These are phyloP conservation scores for Crithidia sp. DNA, from an alignment of 208 protist species.

Conservation along the genomic window DNA sequence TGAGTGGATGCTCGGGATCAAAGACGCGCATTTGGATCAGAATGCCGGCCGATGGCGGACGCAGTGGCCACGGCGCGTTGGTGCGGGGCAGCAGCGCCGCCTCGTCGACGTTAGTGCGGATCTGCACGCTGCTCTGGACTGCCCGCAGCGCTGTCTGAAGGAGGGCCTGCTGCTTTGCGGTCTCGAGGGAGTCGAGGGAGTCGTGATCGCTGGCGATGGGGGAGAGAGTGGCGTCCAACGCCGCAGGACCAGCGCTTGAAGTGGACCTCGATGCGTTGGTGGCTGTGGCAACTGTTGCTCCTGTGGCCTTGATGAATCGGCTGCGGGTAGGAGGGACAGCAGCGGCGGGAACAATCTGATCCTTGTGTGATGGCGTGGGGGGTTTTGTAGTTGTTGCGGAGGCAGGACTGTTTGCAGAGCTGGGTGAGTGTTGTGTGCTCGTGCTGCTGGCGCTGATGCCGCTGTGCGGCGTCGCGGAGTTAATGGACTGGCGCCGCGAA, in stretches of 20 bases:
- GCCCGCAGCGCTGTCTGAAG: not conserved
- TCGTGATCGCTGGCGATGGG: conserved; percentile 4
- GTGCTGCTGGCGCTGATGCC: not conserved
- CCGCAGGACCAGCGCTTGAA: no score
- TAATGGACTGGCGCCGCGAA: not conserved
- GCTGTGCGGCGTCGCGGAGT: not conserved
- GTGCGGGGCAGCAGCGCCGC: not conserved
- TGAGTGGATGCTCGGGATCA: conserved; percentile 10
- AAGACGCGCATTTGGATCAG: conserved; percentile 10
- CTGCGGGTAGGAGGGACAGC: not conserved
- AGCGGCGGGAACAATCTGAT: not conserved
- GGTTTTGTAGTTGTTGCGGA: not conserved
- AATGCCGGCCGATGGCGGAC: not conserved
- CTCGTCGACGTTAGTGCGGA: not conserved
- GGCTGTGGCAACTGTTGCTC: not conserved
- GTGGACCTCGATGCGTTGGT: not conserved
- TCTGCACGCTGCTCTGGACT: conserved; percentile 4
- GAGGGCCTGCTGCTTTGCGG: not conserved
- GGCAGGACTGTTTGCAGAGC: no score
- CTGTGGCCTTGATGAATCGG: not conserved
- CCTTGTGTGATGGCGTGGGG: not conserved
- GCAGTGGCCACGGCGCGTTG: conserved; percentile 14
- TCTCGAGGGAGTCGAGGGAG: not conserved
- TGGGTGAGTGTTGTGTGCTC: not conserved
- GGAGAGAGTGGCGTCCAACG: not conserved